Conservation (phyloP, 139 green algal species). For the Picochlorum costavermella region DNA sequence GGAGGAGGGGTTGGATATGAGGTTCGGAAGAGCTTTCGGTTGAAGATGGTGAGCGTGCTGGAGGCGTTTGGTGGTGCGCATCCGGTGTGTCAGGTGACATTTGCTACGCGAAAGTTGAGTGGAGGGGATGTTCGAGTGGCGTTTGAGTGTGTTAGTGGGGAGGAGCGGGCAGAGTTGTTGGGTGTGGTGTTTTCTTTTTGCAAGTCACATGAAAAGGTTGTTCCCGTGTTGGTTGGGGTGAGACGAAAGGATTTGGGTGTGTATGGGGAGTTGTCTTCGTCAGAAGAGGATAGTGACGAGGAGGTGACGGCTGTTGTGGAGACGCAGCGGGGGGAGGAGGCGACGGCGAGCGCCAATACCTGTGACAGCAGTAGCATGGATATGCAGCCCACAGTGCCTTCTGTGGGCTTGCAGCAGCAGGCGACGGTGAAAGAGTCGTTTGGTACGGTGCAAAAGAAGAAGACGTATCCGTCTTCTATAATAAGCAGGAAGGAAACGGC, state of each 20-base stretch:
- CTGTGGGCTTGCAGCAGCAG: too few species aligned
- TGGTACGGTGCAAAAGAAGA: neutral
- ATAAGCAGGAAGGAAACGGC: neutral
- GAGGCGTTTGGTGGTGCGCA: constrained; percentile 26
- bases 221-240: neutral
- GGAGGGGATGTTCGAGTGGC: constrained; percentile 22
- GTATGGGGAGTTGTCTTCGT: neutral
- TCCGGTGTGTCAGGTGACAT: constrained; percentile 26
- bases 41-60: constrained; percentile 31
- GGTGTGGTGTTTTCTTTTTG: constrained; percentile 37
- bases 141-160: constrained; percentile 12
- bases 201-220: constrained; percentile 9
- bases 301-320: neutral
- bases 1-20: constrained; percentile 13
- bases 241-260: neutral
- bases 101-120: constrained; percentile 30
- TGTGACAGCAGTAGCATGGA: too few species aligned
- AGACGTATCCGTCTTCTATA: neutral
- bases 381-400: too few species aligned
- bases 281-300: constrained; percentile 1
- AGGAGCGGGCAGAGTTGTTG: constrained; percentile 25
- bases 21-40: constrained; percentile 28
- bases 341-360: too few species aligned
- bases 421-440: neutral
- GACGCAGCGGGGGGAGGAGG: too few species aligned